Conservation (phyloP, 805 yeast genomes). For the Starmerella cellae region DNA sequence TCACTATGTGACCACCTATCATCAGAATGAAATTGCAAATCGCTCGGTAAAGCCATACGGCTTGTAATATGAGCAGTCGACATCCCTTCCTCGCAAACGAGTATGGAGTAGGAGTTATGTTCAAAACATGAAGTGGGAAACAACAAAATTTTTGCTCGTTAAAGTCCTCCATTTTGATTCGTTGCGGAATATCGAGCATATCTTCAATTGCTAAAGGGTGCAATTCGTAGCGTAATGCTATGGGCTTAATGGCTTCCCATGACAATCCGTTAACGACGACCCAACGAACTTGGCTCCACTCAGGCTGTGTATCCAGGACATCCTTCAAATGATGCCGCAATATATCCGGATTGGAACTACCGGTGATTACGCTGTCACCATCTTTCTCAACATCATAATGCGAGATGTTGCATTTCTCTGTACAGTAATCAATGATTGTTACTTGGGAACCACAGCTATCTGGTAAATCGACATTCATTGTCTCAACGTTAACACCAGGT, state of each 20-base stretch:
- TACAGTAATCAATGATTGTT: constrained; percentile 41
- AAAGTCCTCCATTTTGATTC: constrained; percentile 46
- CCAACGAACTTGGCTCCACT: constrained; percentile 43
- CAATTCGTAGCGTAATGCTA: constrained; percentile 34
- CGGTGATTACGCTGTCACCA: constrained; percentile 23
- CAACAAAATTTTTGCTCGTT: constrained; percentile 41
- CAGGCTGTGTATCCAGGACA: constrained; percentile 30
- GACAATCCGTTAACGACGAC: constrained; percentile 47
- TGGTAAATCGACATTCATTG: constrained; percentile 37
- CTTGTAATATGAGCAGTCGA: neutral
- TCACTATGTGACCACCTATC: neutral
- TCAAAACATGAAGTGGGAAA: constrained; percentile 39
- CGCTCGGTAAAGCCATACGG: neutral
- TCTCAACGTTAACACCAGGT: constrained; percentile 43
- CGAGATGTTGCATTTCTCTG: constrained; percentile 33
- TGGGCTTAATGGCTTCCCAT: constrained; percentile 42
- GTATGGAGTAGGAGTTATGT: constrained; percentile 24
- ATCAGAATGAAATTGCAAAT: neutral
- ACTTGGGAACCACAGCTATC: constrained; percentile 41
- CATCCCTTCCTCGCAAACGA: neutral
- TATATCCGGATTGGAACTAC: constrained; percentile 5
- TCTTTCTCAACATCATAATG: constrained; percentile 29
- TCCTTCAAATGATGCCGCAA: constrained; percentile 7
- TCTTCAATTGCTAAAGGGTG: constrained; percentile 49
- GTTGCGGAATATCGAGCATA: constrained; percentile 48